These are phyloP conservation scores for Angomonas desouzai DNA, from an alignment of 208 protist species.

Conservation along the genomic window DNA sequence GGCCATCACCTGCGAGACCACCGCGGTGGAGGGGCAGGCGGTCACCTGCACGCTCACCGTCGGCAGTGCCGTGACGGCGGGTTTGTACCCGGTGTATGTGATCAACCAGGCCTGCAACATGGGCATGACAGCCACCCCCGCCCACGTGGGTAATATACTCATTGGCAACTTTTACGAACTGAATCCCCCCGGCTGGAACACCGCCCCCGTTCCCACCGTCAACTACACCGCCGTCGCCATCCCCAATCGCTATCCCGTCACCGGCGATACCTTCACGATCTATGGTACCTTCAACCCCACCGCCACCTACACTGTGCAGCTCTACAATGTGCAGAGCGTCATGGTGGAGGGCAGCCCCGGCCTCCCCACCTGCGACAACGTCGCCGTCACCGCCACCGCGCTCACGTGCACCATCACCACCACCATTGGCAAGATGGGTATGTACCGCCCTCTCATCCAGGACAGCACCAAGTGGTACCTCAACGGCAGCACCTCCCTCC, in stretches of 20 bases:
- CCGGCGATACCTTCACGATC: slow-evolving; percentile 12
- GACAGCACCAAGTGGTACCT: slow-evolving; percentile 14
- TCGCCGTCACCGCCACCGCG: neutral
- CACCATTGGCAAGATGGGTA: slow-evolving; percentile 14
- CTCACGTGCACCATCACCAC: slow-evolving; percentile 15
- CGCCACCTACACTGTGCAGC: slow-evolving; percentile 4
- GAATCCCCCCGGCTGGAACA: slow-evolving; percentile 8
- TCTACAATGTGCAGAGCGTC: slow-evolving; percentile 16
- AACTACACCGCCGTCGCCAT: slow-evolving; percentile 1
- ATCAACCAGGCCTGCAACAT: slow-evolving; percentile 12
- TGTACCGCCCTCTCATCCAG: slow-evolving; percentile 17
- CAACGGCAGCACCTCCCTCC: slow-evolving; percentile 4
- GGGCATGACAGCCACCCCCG: slow-evolving; percentile 4
- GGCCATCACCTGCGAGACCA: neutral
- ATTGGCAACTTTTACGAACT: slow-evolving; percentile 11
- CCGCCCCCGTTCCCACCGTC: neutral
- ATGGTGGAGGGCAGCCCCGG: slow-evolving; percentile 9
- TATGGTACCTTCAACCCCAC: slow-evolving; percentile 14
- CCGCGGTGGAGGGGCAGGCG: neutral
- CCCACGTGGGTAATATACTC: slow-evolving; percentile 16
- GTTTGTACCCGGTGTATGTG: slow-evolving; percentile 11
- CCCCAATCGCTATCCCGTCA: slow-evolving; percentile 2
- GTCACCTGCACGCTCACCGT: slow-evolving; percentile 11
- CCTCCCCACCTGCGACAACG: slow-evolving; percentile 10
- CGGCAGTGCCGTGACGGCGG: neutral